Percentiles rank a stretch among this genome's conserved stretches.
Conservation (phyloP, 352 stramenopile species). For the Phytophthora podocarpi region DNA sequence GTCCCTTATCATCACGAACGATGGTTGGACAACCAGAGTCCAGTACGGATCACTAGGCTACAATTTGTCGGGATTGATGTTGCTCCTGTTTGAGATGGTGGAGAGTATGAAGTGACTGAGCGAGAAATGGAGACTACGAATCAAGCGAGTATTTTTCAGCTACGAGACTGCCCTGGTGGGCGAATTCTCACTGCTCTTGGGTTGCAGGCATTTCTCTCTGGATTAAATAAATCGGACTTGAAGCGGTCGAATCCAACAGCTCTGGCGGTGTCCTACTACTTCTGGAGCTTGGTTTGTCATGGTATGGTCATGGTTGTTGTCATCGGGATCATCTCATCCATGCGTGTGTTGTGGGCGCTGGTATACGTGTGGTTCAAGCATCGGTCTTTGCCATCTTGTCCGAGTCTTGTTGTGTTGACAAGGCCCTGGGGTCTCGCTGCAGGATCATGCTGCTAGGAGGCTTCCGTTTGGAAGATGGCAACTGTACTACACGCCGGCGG, state of each 20-base stretch:
- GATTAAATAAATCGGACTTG: conserved; percentile 20
- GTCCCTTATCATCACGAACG: conserved; percentile 28
- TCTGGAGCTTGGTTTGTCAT: conserved; percentile 26
- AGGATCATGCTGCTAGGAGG: conserved; percentile 17
- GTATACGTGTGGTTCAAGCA: conserved; percentile 16
- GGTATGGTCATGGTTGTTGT: conserved; percentile 16
- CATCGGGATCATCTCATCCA: conserved; percentile 13
- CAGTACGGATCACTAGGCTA: conserved; percentile 33
- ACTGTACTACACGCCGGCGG: conserved; percentile 5
- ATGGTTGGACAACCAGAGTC: conserved; percentile 4
- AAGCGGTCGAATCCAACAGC: conserved; percentile 17
- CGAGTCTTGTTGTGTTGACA: conserved; percentile 21
- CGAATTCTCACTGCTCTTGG: conserved; percentile 2
- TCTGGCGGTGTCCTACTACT: conserved; percentile 24
- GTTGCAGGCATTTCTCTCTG: conserved; percentile 17
- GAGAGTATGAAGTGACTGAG: conserved; percentile 14
- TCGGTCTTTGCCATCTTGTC: conserved; percentile 14
- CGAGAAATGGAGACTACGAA: conserved; percentile 1
- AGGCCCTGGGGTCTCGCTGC: conserved; percentile 11
- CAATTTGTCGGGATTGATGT: conserved; percentile 27
- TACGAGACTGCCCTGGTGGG: conserved; percentile 19
- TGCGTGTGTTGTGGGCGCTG: not conserved
- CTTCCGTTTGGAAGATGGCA: conserved; percentile 10
- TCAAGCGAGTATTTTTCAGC: conserved; percentile 27
- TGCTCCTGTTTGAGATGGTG: conserved; percentile 34